Evolutionary conservation across 2,329 filamentous ascomycete genomes (phyloP).

Genomic region (Colletotrichum neosansevieriae): DNA sequence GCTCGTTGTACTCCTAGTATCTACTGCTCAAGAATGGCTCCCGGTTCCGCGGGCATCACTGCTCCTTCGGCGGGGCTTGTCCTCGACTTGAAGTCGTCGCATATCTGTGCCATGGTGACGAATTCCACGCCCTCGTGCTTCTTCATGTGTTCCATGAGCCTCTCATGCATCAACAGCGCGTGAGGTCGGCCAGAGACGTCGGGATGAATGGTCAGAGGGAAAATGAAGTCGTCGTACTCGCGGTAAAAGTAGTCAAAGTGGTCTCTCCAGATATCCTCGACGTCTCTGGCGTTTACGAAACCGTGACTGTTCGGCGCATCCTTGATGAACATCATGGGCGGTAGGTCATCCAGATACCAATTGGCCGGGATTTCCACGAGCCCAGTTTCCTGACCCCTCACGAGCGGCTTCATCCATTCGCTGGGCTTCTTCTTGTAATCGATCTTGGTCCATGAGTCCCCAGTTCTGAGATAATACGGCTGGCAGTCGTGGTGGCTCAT

Average conservation of each 20-base stretch:
- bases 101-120: constrained; percentile 78
- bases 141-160: constrained; percentile 77
- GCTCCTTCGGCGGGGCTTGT: constrained; percentile 69
- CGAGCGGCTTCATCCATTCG: constrained; percentile 75
- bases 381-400: constrained; percentile 69
- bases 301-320: constrained; percentile 74
- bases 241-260: constrained; percentile 81
- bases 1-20: too few species aligned
- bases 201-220: constrained; percentile 82
- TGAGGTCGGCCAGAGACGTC: constrained; percentile 80
- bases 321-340: constrained; percentile 81
- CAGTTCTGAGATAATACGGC: constrained; percentile 72
- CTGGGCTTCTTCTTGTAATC: constrained; percentile 72
- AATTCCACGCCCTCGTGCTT: constrained; percentile 71
- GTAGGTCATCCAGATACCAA: constrained; percentile 75
- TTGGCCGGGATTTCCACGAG: constrained; percentile 75
- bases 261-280: constrained; percentile 75
- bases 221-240: constrained; percentile 82
- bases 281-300: constrained; percentile 67
- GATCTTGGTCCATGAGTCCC: constrained; percentile 76
- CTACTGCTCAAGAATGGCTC: constrained; percentile 62
- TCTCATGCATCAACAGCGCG: constrained; percentile 79
- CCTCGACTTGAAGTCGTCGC: constrained; percentile 78
- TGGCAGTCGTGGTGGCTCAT: constrained; percentile 76
- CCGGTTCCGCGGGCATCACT: constrained; percentile 68